Base-by-base conservation (phyloP, 352 stramenopile species). In the Pythium periplocum region DNA sequence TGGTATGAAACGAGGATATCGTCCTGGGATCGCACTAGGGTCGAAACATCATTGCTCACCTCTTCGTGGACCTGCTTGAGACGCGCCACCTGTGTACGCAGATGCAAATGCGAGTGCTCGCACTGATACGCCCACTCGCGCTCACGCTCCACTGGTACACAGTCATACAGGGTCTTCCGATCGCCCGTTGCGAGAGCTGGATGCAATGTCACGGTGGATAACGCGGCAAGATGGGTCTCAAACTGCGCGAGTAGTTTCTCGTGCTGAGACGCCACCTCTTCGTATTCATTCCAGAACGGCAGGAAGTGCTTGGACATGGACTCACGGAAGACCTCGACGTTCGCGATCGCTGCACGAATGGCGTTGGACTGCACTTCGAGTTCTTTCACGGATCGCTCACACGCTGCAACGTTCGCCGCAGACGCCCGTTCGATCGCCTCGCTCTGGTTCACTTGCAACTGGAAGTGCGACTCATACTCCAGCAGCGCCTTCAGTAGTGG, bases 401-500 rank as follows among this genome's bases (percentile, higher is more conserved):
- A 87, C 6, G 67, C 66, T 2, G 44, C 55, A 51, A 88, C 79
- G 48, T 87, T 93, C 33, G 73, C 69, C 1, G 53, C 57, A 4
- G 72, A 80, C 31, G 68, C 71, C 7, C 66, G 74, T 51, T 87
- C 78, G 31, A 93, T 49, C 10, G 64, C 68, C 31, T 85, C 64
- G 47, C 82, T 89, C 42, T 93, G 77, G 51, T 72, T 74, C 39
- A 88, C 55, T 51, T 91, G 79, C 42, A 88, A 49, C 55, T 90
- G 77, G 49, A 95, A 95, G 40, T 90, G 76, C 31, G 74, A 75
- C 51, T 95, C 81, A 35, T 92, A 95, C 48, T 95, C 81, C 30
- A 71, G 78, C 33, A 95, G 51, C 10, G 85, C 85, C 5, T 78
- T 69, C 60, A 95, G 73, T 47, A 95, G 69, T 44, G 85, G 85